Base-by-base conservation (phyloP, 2,329 filamentous ascomycete species). In the Colletotrichum sojae region DNA sequence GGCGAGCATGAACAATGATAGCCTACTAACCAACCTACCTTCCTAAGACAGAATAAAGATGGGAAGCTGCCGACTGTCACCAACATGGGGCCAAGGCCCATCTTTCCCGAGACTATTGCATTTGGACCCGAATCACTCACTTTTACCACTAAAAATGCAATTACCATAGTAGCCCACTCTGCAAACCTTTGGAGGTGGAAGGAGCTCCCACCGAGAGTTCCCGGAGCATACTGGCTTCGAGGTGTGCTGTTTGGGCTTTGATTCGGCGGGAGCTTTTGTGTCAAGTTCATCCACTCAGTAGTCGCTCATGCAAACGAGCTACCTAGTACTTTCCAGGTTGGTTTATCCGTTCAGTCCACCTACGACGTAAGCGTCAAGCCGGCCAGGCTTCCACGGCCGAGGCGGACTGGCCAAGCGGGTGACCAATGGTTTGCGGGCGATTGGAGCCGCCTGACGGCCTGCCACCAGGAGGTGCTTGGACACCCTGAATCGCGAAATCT, bases 281-380 rank as follows among this genome's bases (percentile, higher is more conserved):
- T 69, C 67, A 69, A 67, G 67, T 69, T 69, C 67, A 56, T 69
- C 67, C 62, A 67, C 67, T 56, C 63, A 52, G 18, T 61, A 20
- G 16, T 52, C 51, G 62, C 56, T 61, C 43, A 69, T 57, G 67
- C 67, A 67, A 67, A 57, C 56, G 61, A 56, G 49, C 56, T 55
- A 36, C 22, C 22, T 25, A 10, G 31, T 12, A 36, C 31, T 36
- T 36, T 25, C 22, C 22, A 25, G 22, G 4, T 25, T 36, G 31
- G 31, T 36, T 36, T 36, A 25, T 25, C 22, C 4, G 22, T 25
- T 40, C 25, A 52, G 55, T 53, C 39, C 51, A 43, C 51, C 61
- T 52, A 43, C 43, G 46, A n/a, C n/a, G n/a, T n/a, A 39, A 63
- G 64, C 66, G 60, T 58, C 43, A 45, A 51, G 20, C 46, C 13